These are phyloP conservation scores for Phytophthora tentaculata DNA, from an alignment of 352 stramenopile species.

Conservation along the genomic window DNA sequence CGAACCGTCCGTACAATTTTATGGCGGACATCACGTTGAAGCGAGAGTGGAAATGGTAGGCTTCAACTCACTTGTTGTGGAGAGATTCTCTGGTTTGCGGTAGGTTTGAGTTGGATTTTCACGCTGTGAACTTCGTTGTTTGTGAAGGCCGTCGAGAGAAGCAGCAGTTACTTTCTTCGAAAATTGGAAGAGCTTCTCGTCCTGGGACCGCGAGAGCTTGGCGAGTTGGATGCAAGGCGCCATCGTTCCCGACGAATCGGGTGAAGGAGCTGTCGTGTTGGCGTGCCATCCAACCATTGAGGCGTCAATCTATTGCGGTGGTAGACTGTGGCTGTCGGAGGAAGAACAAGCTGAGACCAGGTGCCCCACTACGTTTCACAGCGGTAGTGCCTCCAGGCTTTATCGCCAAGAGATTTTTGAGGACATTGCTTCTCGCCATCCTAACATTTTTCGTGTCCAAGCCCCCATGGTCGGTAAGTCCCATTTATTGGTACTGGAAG, in stretches of 20 bases:
- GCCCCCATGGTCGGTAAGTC: conserved; percentile 28
- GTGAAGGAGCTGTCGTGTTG: conserved; percentile 18
- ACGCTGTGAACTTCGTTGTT: neutral
- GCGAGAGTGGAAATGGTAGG: conserved; percentile 38
- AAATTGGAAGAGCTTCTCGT: conserved; percentile 42
- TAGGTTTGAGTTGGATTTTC: too few species aligned
- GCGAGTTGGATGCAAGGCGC: conserved; percentile 39
- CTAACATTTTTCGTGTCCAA: conserved; percentile 34
- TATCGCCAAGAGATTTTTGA: conserved; percentile 31
- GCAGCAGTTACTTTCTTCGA: conserved; percentile 38
- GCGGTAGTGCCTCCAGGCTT: conserved; percentile 35
- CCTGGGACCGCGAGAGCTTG: conserved; percentile 49
- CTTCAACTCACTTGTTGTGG: neutral
- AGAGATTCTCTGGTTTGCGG: neutral
- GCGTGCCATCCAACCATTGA: conserved; percentile 36
- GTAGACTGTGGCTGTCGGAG: conserved; percentile 34
- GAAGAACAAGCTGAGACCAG: conserved; percentile 17
- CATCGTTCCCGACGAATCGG: conserved; percentile 31
- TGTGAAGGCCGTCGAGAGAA: conserved; percentile 31
- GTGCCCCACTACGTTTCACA: conserved; percentile 46
- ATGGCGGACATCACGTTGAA: conserved; percentile 35
- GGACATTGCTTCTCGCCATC: conserved; percentile 25
- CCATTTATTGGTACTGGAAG: conserved; percentile 52
- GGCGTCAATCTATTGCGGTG: conserved; percentile 39
- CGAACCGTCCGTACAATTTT: conserved; percentile 29